Conservation (phyloP, 495 filamentous ascomycete species). For the Tuber indicum region DNA sequence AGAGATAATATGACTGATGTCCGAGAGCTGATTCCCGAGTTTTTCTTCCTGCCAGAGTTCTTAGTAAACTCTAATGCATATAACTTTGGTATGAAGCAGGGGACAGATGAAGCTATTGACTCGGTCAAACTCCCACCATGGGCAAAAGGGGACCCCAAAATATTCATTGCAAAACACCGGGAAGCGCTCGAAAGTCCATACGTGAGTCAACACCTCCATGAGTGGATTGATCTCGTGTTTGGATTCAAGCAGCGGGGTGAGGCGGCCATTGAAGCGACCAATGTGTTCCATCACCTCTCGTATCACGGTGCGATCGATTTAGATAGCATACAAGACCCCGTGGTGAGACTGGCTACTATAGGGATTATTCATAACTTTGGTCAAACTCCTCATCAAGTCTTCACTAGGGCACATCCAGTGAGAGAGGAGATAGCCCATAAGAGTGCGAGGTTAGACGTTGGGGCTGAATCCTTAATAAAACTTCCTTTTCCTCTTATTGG, state of each 20-base stretch:
- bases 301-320: slow-evolving; percentile 91
- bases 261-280: slow-evolving; percentile 80
- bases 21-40: slow-evolving; percentile 88
- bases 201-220: slow-evolving; percentile 80
- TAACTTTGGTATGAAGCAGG: slow-evolving; percentile 84
- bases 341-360: slow-evolving; percentile 77
- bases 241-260: slow-evolving; percentile 93
- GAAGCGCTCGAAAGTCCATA: slow-evolving; percentile 92
- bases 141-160: slow-evolving; percentile 93
- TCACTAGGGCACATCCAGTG: slow-evolving; percentile 67
- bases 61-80: slow-evolving; percentile 84
- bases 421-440: slow-evolving; percentile 55
- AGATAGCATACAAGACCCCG: slow-evolving; percentile 80
- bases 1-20: slow-evolving; percentile 87
- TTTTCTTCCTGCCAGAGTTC: slow-evolving; percentile 94
- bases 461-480: slow-evolving; percentile 67
- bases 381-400: slow-evolving; percentile 92
- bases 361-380: slow-evolving; percentile 98
- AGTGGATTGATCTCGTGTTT: slow-evolving; percentile 96
- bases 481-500: slow-evolving; percentile 55
- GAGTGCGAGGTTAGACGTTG: slow-evolving; percentile 65
- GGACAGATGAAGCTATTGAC: slow-evolving; percentile 68
- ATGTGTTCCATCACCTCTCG: slow-evolving; percentile 91
- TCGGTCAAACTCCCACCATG: slow-evolving; percentile 82
- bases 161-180: slow-evolving; percentile 89